Conservation (phyloP, 768 basidiomycete genomes). For the Mycena galopus region DNA sequence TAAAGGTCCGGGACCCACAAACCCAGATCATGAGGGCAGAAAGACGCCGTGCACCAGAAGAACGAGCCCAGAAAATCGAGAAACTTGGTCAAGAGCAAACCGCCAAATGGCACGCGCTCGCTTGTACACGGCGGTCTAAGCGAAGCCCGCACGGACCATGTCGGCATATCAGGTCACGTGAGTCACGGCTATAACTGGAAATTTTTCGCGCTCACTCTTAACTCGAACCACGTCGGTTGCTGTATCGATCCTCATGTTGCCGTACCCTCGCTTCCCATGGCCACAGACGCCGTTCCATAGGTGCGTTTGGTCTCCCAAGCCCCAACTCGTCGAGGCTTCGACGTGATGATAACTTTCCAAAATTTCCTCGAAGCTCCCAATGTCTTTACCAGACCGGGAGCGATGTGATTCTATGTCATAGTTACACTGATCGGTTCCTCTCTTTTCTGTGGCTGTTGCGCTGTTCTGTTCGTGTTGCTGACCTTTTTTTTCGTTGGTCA, state of each 20-base stretch:
- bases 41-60: background rate
- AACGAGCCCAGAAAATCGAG: too few species aligned
- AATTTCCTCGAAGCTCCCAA: constrained; percentile 34
- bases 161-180: background rate
- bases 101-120: background rate
- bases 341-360: constrained; percentile 67
- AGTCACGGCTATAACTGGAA: background rate
- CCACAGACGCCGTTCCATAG: background rate
- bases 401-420: constrained; percentile 83
- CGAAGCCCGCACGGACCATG: background rate
- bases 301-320: constrained; percentile 3
- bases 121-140: background rate
- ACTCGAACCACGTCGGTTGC: too few species aligned
- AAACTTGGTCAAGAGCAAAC: background rate
- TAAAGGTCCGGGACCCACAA: too few species aligned
- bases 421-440: constrained; percentile 86
- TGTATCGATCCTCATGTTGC: too few species aligned
- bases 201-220: background rate
- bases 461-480: constrained; percentile 14
- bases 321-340: background rate
- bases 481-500: constrained; percentile 12
- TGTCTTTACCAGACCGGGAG: constrained; percentile 60
- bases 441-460: constrained; percentile 13
- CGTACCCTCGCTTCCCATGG: background rate
- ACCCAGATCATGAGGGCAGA: background rate